These are phyloP conservation scores for Smithsoniella earleae DNA, from an alignment of 163 green algal genomes.

Conservation along the genomic window DNA sequence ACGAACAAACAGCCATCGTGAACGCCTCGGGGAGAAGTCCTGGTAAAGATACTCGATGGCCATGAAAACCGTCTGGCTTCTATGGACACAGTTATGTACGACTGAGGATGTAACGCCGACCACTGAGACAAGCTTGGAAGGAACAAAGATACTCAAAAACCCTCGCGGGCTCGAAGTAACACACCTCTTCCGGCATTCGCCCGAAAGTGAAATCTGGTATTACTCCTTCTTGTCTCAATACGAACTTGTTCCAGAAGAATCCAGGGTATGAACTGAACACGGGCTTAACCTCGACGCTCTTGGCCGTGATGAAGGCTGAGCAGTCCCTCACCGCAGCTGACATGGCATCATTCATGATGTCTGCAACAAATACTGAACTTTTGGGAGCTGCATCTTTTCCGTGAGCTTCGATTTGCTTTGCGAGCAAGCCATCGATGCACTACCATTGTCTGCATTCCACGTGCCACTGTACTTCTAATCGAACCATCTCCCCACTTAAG, in stretches of 20 bases:
- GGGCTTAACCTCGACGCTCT: constrained; percentile 61
- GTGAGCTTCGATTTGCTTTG: background rate
- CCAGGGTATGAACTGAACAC: constrained; percentile 45
- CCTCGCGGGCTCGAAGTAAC: too few species aligned
- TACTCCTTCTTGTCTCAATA: constrained; percentile 42
- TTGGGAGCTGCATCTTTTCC: background rate
- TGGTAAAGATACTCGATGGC: too few species aligned
- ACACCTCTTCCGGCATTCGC: constrained; percentile 51
- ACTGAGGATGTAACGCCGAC: too few species aligned
- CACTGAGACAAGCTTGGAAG: background rate
- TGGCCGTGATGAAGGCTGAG: constrained; percentile 57
- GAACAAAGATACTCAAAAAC: background rate
- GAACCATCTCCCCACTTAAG: too few species aligned
- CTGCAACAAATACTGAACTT: background rate
- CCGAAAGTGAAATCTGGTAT: constrained; percentile 63
- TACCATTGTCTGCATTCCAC: too few species aligned
- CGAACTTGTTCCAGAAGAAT: constrained; percentile 47
- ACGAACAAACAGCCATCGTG: too few species aligned
- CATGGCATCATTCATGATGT: constrained; percentile 32
- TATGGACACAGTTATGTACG: too few species aligned
- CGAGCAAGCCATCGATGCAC: too few species aligned
- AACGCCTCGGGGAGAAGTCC: too few species aligned
- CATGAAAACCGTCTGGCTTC: too few species aligned
- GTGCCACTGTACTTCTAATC: too few species aligned
- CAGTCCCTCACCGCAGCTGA: constrained; percentile 39